Evolutionary conservation across 345 rosid genomes (phyloP).

Genomic region (Cardamine resedifolia): DNA sequence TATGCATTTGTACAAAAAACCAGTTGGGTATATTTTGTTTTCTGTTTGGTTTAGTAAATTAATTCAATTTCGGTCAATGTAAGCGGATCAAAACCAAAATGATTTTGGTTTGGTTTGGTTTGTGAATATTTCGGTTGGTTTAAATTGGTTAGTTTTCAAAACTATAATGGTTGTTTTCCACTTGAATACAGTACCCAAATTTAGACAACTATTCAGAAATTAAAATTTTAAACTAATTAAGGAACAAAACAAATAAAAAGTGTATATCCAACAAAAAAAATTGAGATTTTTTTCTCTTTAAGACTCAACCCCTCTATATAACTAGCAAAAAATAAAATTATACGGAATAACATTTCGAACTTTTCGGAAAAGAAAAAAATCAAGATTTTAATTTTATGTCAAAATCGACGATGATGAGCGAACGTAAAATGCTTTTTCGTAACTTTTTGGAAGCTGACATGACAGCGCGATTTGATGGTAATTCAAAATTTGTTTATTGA

Average conservation of each 20-base stretch:
- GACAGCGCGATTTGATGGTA: constrained; percentile 1
- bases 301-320: neutral
- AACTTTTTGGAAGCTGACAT: neutral
- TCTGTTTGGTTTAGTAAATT: no score
- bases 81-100: no score
- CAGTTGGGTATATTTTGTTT: no score
- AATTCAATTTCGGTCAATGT: no score
- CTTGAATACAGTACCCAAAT: neutral
- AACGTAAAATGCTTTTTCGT: no score
- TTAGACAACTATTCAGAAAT: neutral
- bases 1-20: no score
- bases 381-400: neutral
- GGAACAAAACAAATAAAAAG: neutral
- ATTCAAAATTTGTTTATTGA: neutral
- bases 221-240: neutral
- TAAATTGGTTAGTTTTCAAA: no score
- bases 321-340: neutral
- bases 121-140: no score
- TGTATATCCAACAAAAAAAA: neutral
- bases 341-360: neutral
- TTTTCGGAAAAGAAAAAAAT: no score
- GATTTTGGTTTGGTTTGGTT: no score
- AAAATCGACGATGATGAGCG: neutral
- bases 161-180: neutral
- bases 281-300: neutral